phyloP scores from a whole-genome alignment of 495 filamentous ascomycete genomes.

The Aspergillus mulundensis region DNA sequence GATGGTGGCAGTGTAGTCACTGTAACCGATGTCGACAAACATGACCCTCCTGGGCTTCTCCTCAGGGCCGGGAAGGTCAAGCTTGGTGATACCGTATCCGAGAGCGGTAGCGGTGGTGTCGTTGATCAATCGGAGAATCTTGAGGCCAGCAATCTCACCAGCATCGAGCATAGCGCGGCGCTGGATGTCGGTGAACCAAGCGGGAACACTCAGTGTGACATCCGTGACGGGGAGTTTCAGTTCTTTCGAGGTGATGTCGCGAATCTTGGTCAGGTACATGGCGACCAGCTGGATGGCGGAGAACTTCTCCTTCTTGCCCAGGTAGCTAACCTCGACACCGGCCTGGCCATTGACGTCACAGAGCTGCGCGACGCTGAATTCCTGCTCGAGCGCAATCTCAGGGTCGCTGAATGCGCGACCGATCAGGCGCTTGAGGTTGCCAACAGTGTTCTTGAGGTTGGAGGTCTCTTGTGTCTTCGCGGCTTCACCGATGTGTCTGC shows the following conservation, averaged over 20 bases:
- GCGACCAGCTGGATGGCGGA: slow-evolving; percentile 84
- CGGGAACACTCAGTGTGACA: slow-evolving; percentile 87
- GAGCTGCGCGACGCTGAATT: slow-evolving; percentile 82
- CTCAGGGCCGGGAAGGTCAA: slow-evolving; percentile 80
- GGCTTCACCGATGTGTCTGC: slow-evolving; percentile 86
- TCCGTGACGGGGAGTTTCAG: slow-evolving; percentile 92
- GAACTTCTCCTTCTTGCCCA: slow-evolving; percentile 93
- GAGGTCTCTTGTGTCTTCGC: slow-evolving; percentile 99
- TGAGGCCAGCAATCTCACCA: slow-evolving; percentile 89
- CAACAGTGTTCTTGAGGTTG: slow-evolving; percentile 98
- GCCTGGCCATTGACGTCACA: slow-evolving; percentile 91
- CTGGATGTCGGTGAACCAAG: slow-evolving; percentile 97
- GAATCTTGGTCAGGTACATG: slow-evolving; percentile 95
- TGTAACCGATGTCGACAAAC: slow-evolving; percentile 95
- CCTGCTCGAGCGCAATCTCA: slow-evolving; percentile 85
- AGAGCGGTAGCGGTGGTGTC: slow-evolving; percentile 96
- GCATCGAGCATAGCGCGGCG: slow-evolving; percentile 86
- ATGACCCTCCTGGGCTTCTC: slow-evolving; percentile 91
- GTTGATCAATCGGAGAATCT: slow-evolving; percentile 91
- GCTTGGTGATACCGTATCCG: slow-evolving; percentile 96
- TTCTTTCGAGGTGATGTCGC: slow-evolving; percentile 79
- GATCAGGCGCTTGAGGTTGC: slow-evolving; percentile 84
- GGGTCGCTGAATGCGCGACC: slow-evolving; percentile 84
- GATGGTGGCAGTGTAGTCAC: slow-evolving; percentile 89
- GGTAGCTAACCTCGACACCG: slow-evolving; percentile 89